Base-by-base conservation (phyloP, 805 yeast species). In the Yamadazyma tumulicola region DNA sequence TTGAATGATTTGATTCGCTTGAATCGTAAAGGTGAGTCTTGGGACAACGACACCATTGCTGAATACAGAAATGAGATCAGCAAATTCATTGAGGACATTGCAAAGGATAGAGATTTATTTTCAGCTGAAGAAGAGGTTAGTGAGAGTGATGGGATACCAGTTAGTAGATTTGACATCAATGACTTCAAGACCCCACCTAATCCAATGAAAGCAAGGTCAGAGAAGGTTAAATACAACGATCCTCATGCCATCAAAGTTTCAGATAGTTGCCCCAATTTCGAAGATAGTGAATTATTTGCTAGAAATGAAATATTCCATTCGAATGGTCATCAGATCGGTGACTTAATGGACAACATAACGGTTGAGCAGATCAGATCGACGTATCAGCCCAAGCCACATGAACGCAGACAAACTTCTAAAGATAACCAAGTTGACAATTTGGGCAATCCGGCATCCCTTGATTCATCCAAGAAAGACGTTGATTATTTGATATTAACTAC, bases 401-500 rank as follows among this genome's bases (percentile, higher is more conserved):
- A 31, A 7, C 15, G n/a, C 9, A 19, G 10, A 5, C 32, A 18
- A 20, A 24, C 23, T n/a, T 20, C 29, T 13, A n/a, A 15, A 14
- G 25, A 39, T 12, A 21, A 40, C 6, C 31, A 43, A 13, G 61
- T 60, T 20, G 69, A 68, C 23, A 24, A 24, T 24, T 24, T 24
- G n/a, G n/a, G n/a, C n/a, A n/a, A n/a, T n/a, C n/a, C n/a, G n/a
- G n/a, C n/a, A n/a, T n/a, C n/a, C n/a, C n/a, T n/a, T n/a, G n/a
- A n/a, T n/a, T n/a, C n/a, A n/a, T 16, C 27, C 8, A 24, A 24
- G 32, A 25, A 5, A 27, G 22, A 43, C n/a, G 27, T 41, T 13
- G 56, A 61, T 33, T 67, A 51, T 31, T 41, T 65, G 22, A 43
- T 64, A 4, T 44, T 64, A 17, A 54, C 62, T 6, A 20, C 52